Percentiles rank a stretch among this genome's conserved stretches.
Conservation (phyloP, 305 asterid genomes). For the Plantago coronopus region DNA sequence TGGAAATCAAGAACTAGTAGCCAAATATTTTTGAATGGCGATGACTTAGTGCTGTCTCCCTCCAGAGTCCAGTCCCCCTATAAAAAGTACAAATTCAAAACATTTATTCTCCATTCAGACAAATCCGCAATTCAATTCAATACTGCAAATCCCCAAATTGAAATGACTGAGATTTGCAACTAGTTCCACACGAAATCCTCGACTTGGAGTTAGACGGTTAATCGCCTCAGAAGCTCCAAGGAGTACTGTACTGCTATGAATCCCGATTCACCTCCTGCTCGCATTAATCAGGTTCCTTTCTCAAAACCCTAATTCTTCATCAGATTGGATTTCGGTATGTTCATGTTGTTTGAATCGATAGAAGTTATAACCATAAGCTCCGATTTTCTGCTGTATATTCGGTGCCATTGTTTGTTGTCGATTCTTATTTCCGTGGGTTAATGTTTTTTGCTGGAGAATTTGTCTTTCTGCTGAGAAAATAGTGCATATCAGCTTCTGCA, state of each 20-base stretch:
- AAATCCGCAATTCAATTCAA: conserved; percentile 1
- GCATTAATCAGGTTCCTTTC: conserved; percentile 58
- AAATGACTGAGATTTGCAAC: background rate
- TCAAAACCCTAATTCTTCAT: background rate
- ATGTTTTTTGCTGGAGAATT: too few species aligned
- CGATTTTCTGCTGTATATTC: too few species aligned
- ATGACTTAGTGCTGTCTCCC: too few species aligned
- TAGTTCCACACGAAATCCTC: background rate
- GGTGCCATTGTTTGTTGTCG: too few species aligned
- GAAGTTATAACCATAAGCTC: too few species aligned
- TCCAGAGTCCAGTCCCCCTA: too few species aligned
- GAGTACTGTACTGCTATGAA: conserved; percentile 39
- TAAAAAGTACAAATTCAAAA: too few species aligned
- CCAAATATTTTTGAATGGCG: too few species aligned
- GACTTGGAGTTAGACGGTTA: background rate
- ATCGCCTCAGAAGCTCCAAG: conserved; percentile 20
- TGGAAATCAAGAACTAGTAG: too few species aligned
- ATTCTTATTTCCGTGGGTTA: background rate
- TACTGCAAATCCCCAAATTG: conserved; percentile 2
- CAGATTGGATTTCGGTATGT: too few species aligned
- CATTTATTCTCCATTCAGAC: too few species aligned
- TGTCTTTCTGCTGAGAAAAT: background rate
- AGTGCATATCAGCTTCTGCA: background rate
- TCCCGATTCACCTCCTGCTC: conserved; percentile 55
- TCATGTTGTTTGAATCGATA: too few species aligned